A percentile compares a stretch with the other conserved stretches of the same genome.
phyloP scores from a whole-genome alignment of 768 basidiomycete species.

The Tubosaeta sp. region DNA sequence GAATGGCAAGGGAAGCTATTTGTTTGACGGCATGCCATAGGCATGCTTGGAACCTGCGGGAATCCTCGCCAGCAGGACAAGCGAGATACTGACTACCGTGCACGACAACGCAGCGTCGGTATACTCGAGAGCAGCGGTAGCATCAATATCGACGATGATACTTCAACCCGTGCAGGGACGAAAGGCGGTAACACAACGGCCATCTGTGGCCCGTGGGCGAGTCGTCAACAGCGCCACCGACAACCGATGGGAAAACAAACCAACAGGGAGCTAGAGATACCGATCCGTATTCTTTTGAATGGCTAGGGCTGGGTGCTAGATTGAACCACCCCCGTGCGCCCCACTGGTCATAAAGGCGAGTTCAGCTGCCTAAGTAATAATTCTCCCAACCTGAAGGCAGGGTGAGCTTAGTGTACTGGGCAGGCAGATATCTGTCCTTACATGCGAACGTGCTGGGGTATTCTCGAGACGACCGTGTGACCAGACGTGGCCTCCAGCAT shows the following conservation, averaged over 20 bases:
- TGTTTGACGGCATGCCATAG: neutral
- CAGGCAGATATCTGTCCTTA: neutral
- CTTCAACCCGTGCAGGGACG: neutral
- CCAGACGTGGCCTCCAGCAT: neutral
- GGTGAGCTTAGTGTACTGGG: neutral
- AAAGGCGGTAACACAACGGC: neutral
- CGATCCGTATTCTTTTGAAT: neutral
- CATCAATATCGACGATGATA: neutral
- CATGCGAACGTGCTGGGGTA: neutral
- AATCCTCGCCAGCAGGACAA: neutral
- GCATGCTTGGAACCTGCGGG: neutral
- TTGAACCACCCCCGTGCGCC: neutral
- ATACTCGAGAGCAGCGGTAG: neutral
- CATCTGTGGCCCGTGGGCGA: neutral
- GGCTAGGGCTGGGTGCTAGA: neutral
- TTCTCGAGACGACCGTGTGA: neutral
- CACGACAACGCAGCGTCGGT: neutral
- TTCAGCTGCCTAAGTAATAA: neutral
- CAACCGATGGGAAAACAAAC: neutral
- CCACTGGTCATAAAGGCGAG: neutral
- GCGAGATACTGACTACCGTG: neutral
- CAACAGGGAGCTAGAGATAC: neutral
- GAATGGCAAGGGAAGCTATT: neutral
- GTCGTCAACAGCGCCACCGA: neutral
- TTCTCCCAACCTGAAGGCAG: neutral